Base-by-base conservation (phyloP, 2,329 filamentous ascomycete species). In the Pseudogymnoascus sp. region DNA sequence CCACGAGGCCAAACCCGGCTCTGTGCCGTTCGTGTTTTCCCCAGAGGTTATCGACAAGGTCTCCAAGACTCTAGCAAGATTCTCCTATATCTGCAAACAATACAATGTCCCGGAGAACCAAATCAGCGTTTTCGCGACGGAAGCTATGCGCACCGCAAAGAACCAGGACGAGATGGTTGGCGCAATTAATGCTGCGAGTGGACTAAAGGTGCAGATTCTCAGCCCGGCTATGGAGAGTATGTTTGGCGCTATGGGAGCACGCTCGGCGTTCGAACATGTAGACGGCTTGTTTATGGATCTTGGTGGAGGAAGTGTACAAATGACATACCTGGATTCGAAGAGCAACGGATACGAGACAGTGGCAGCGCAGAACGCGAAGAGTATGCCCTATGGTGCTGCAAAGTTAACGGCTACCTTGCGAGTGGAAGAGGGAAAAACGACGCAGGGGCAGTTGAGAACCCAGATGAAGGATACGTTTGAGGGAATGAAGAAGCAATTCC, bases 251-350 rank as follows among this genome's bases (percentile, higher is more conserved):
- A 81, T 91, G 78, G 92, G 92, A 1, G 88, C 92, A 6, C 86
- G 90, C 22, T 92, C 89, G 67, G 86, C 85, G 22, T 85, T 93
- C 64, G 78, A 79, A 8, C 72, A 80, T 6, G 84, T 93, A n/a
- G 81, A 84, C 61, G 91, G 90, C 0, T 73, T 96, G 32, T 90
- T 95, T 65, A 89, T 96, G 77, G 91, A 96, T 74, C 80, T 96
- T 1, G 91, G 92, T 35, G 91, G 91, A 39, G 83, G 83, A 62
- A 85, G 82, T 66, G 80, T 86, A 18, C 83, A 86, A 73, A 84
- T 86, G 79, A 83, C 82, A 12, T 86, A 83, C 73, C 75, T 86
- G 62, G 78, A 86, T 67, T 81, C 83, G 4, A 70, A 70, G 2
- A 54, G 59, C 2, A 62, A 63, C 3, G 69, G 71, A 35, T 85